A percentile compares a stretch with the other conserved stretches of the same genome.
These are phyloP conservation scores for Bisporella sp. DNA, from an alignment of 2,329 filamentous ascomycete species.

Conservation along the genomic window DNA sequence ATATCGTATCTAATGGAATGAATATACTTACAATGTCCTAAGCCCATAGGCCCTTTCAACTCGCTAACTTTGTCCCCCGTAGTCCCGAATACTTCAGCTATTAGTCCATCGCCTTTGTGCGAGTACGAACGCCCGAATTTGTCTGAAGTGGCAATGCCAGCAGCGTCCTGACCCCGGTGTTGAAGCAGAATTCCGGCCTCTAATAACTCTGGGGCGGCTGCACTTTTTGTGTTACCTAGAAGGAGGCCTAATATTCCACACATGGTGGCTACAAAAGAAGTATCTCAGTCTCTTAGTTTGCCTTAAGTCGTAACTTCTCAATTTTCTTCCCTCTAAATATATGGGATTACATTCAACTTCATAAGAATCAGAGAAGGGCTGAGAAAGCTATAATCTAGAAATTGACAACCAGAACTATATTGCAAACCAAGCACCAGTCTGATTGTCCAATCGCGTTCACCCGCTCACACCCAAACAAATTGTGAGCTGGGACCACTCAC, in stretches of 20 bases:
- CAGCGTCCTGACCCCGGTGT: conserved; percentile 77
- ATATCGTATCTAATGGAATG: no score
- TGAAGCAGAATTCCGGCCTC: conserved; percentile 65
- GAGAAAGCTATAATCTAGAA: no score
- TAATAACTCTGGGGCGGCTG: conserved; percentile 59
- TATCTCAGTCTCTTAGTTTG: no score
- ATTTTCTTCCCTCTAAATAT: no score
- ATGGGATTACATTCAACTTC: no score
- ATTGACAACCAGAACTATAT: no score
- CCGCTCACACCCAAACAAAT: no score
- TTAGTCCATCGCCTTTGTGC: conserved; percentile 87
- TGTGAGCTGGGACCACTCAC: no score
- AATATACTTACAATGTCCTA: conserved; percentile 51
- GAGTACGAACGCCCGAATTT: conserved; percentile 73
- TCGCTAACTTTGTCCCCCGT: conserved; percentile 60
- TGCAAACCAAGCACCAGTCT: no score
- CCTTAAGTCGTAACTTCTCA: no score
- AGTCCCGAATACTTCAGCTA: conserved; percentile 76
- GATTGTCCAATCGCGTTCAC: no score
- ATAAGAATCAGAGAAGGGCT: no score
- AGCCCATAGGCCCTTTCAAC: conserved; percentile 78
- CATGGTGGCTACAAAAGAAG: conserved; percentile 34
- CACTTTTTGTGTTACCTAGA: conserved; percentile 41
- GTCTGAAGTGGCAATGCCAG: conserved; percentile 67
- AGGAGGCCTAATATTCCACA: conserved; percentile 57